These are phyloP conservation scores for Nepenthes gracilis DNA, from an alignment of 148 eudicot genomes.

Conservation along the genomic window DNA sequence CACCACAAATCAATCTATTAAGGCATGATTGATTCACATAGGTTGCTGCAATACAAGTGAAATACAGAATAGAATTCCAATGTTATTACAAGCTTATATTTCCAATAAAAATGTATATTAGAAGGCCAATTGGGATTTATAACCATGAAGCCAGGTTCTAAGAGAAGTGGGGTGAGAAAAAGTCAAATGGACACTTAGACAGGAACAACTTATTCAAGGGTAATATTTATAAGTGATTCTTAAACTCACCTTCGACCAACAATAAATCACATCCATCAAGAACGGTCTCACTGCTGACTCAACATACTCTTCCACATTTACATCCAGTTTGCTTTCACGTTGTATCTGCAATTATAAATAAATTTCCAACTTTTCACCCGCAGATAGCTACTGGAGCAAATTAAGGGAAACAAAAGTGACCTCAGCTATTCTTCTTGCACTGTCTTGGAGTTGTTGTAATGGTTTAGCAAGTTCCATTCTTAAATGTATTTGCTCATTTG, in stretches of 20 bases:
- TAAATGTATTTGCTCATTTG: constrained; percentile 79
- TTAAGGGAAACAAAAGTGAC: constrained; percentile 15
- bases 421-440: constrained; percentile 97
- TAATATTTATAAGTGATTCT: background rate
- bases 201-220: background rate
- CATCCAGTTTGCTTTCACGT: constrained; percentile 85
- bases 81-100: too few relatives aligned
- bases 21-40: too few relatives aligned
- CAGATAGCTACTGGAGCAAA: background rate
- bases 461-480: constrained; percentile 90
- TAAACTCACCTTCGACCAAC: constrained; percentile 83
- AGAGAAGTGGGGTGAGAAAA: background rate
- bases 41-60: too few relatives aligned
- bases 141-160: too few relatives aligned
- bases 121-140: too few relatives aligned
- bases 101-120: too few relatives aligned
- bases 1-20: too few relatives aligned
- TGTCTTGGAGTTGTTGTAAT: constrained; percentile 88
- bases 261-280: constrained; percentile 98
- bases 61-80: too few relatives aligned
- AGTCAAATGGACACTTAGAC: background rate
- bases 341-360: constrained; percentile 56
- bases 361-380: background rate
- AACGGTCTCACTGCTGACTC: constrained; percentile 81
- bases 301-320: constrained; percentile 89